A percentile compares a stretch with the other conserved stretches of the same genome.
Conservation (phyloP, 257 asterid genomes). For the Nyctanthes arbortristis region DNA sequence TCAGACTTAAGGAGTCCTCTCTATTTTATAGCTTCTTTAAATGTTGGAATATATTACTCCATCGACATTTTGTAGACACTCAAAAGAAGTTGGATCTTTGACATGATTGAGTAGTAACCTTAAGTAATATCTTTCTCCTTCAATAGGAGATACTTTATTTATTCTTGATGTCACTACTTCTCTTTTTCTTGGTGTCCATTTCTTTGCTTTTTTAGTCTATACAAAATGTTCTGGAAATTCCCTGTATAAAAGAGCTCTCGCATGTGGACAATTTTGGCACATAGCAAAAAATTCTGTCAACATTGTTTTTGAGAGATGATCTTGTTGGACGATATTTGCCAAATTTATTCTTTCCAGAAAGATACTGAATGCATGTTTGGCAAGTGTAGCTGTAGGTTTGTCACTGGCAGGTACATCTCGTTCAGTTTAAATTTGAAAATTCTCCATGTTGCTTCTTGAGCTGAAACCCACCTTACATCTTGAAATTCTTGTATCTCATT, state of each 20-base stretch:
- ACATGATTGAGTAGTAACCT: too few species aligned
- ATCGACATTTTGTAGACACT: too few species aligned
- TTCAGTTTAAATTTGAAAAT: conserved; percentile 16
- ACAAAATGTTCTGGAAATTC: neutral
- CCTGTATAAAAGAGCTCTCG: neutral
- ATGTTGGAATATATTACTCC: too few species aligned
- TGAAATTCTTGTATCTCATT: neutral
- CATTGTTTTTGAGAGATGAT: conserved; percentile 4
- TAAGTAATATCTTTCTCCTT: too few species aligned
- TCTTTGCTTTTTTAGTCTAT: too few species aligned
- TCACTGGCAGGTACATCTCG: neutral
- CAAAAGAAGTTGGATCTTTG: too few species aligned
- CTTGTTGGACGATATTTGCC: neutral
- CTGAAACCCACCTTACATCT: conserved; percentile 21
- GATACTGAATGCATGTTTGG: neutral
- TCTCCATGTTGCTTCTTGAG: conserved; percentile 24
- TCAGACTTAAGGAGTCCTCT: too few species aligned
- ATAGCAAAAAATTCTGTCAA: neutral
- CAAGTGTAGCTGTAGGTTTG: conserved; percentile 1
- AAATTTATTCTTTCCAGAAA: neutral
- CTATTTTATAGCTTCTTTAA: too few species aligned
- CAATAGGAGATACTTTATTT: too few species aligned
- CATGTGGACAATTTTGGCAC: neutral
- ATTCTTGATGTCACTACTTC: too few species aligned
- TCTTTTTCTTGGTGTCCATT: too few species aligned